Conservation (phyloP, 1,284 basidiomycete species). For the Microbotryum scabiosae region DNA sequence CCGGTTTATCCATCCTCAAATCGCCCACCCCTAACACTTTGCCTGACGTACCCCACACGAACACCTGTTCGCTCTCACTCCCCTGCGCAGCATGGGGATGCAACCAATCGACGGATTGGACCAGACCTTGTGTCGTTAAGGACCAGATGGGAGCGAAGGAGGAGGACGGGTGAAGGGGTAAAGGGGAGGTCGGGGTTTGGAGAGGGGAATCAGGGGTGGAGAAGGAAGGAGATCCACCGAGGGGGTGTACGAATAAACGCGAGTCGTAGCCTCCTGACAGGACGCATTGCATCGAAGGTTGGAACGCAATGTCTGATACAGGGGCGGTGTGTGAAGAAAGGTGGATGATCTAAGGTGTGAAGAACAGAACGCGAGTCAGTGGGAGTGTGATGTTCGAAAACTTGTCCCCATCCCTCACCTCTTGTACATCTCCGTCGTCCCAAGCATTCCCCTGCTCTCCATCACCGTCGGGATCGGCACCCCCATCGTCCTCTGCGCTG, state of each 20-base stretch:
- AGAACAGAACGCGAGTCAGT: not conserved
- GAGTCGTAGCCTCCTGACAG: slow-evolving; percentile 15
- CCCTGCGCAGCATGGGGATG: not conserved
- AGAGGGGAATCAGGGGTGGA: not conserved
- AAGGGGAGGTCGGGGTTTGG: not conserved
- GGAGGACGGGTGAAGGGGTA: not conserved
- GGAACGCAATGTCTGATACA: slow-evolving; percentile 9
- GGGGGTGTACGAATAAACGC: not conserved
- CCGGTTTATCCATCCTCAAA: slow-evolving; percentile 12
- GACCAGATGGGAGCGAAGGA: slow-evolving; percentile 1
- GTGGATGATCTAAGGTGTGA: not conserved
- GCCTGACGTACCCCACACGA: slow-evolving; percentile 12
- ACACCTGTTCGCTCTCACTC: slow-evolving; percentile 2
- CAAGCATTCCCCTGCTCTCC: not conserved
- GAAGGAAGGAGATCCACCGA: not conserved
- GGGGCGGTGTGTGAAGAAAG: slow-evolving; percentile 8
- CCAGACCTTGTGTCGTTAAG: slow-evolving; percentile 3
- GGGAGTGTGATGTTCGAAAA: too few relatives aligned
- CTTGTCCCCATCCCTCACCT: not conserved
- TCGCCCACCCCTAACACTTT: slow-evolving; percentile 5
- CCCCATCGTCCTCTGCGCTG: not conserved
- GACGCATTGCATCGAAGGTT: not conserved
- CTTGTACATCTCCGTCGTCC: slow-evolving; percentile 13
- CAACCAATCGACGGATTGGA: slow-evolving; percentile 9
- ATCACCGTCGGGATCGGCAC: not conserved